These are phyloP conservation scores for Sideroxylon spinosum DNA, from an alignment of 179 eudicot species.

Conservation along the genomic window DNA sequence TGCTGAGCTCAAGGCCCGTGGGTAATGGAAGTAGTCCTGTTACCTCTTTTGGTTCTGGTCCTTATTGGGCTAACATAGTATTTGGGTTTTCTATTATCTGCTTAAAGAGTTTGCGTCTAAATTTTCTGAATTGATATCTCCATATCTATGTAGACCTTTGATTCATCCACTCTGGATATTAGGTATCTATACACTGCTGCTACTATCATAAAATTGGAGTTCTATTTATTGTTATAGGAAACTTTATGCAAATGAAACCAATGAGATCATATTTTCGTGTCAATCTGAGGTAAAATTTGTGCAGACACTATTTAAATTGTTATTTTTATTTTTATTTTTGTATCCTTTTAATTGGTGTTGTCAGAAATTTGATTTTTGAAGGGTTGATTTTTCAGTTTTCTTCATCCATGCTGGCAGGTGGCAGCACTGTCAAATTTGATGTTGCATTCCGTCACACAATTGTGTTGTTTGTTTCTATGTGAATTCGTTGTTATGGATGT, in stretches of 20 bases:
- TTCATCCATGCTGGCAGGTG: no score
- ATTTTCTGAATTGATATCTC: no score
- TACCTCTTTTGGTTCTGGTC: no score
- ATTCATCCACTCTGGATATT: background rate
- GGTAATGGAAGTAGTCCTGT: constrained; percentile 20
- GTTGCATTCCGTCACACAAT: background rate
- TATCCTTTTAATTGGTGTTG: background rate
- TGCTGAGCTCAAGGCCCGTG: constrained; percentile 64
- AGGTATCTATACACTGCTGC: background rate
- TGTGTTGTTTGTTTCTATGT: background rate
- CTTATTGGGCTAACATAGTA: no score
- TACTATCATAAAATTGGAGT: background rate
- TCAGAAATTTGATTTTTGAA: background rate
- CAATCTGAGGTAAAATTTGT: no score
- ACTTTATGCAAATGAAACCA: background rate
- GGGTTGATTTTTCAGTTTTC: no score
- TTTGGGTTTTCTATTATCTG: no score
- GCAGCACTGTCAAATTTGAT: background rate
- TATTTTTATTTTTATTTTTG: no score
- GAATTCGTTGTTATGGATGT: background rate
- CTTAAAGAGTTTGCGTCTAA: no score
- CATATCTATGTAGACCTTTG: background rate
- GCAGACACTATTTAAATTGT: no score
- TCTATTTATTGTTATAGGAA: background rate
- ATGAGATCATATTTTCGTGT: no score